Conservation (phyloP, 2,329 filamentous ascomycete genomes). For the Exophiala dermatitidis region DNA sequence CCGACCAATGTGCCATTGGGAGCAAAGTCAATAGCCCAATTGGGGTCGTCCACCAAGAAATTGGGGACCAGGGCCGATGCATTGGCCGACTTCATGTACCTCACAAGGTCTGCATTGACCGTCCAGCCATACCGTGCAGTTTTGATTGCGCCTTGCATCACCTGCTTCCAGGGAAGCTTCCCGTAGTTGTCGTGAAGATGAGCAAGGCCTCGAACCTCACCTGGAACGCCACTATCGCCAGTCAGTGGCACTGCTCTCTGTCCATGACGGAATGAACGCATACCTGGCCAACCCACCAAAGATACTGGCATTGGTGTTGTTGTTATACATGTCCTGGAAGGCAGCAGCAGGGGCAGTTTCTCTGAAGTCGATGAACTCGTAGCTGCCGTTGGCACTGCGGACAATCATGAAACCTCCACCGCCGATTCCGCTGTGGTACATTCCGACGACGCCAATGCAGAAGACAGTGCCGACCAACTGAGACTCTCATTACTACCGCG, state of each 20-base stretch:
- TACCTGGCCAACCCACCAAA: slow-evolving; percentile 62
- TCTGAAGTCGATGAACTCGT: slow-evolving; percentile 83
- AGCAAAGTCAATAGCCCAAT: slow-evolving; percentile 83
- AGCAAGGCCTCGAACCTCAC: slow-evolving; percentile 66
- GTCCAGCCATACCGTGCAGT: slow-evolving; percentile 67
- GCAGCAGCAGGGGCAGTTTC: slow-evolving; percentile 80
- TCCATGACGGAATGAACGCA: slow-evolving; percentile 2
- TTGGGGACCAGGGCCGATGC: slow-evolving; percentile 41
- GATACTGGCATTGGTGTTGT: slow-evolving; percentile 60
- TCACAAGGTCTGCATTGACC: slow-evolving; percentile 65
- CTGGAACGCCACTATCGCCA: slow-evolving; percentile 45
- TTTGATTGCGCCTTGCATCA: slow-evolving; percentile 66
- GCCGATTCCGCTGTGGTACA: slow-evolving; percentile 74
- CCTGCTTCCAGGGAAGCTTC: slow-evolving; percentile 59
- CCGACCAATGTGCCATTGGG: slow-evolving; percentile 67
- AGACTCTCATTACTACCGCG: neutral
- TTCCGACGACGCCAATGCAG: slow-evolving; percentile 66
- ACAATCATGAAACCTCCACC: slow-evolving; percentile 89
- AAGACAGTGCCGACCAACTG: slow-evolving; percentile 64
- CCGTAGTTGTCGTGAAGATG: slow-evolving; percentile 61
- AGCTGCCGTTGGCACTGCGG: slow-evolving; percentile 62
- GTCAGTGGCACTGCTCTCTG: slow-evolving; percentile 2
- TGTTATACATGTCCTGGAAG: slow-evolving; percentile 74
- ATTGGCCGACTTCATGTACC: slow-evolving; percentile 59
- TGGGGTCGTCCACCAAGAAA: slow-evolving; percentile 67